These are phyloP conservation scores for Trichoderma sp. DNA, from an alignment of 2,329 filamentous ascomycete species.

Conservation along the genomic window DNA sequence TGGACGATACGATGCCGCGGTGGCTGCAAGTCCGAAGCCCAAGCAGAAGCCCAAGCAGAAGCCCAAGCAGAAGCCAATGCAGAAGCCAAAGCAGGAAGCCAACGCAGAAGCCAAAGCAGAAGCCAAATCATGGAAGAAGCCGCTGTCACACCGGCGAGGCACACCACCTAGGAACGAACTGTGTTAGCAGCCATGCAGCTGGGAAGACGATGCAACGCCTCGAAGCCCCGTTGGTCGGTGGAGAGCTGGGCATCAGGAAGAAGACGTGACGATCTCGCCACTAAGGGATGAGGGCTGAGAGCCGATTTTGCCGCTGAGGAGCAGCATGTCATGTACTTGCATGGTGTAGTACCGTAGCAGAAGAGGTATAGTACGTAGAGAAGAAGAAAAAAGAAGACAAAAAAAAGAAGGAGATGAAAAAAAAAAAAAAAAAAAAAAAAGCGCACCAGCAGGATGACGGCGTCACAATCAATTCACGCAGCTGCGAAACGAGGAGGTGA, in stretches of 20 bases:
- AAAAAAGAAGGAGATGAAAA: neutral
- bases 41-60: neutral
- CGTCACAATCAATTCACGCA: neutral
- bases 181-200: neutral
- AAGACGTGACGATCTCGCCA: conserved; percentile 9
- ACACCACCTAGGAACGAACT: neutral
- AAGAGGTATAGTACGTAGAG: neutral
- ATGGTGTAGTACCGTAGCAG: neutral
- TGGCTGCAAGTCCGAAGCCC: neutral
- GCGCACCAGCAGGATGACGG: neutral
- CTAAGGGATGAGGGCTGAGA: conserved; percentile 1
- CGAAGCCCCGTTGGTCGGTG: neutral
- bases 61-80: neutral
- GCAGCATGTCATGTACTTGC: neutral
- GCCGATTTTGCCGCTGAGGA: conserved; percentile 19
- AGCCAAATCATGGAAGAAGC: neutral
- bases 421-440: neutral
- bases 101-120: neutral
- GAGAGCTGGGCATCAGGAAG: neutral
- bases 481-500: neutral
- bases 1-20: neutral
- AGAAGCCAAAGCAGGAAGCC: no score
- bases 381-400: neutral
- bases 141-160: neutral
- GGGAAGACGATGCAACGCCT: neutral